Percentiles rank a stretch among this genome's conserved stretches.
These are phyloP conservation scores for Phytophthora megakarya DNA, from an alignment of 352 stramenopile species.

Conservation along the genomic window DNA sequence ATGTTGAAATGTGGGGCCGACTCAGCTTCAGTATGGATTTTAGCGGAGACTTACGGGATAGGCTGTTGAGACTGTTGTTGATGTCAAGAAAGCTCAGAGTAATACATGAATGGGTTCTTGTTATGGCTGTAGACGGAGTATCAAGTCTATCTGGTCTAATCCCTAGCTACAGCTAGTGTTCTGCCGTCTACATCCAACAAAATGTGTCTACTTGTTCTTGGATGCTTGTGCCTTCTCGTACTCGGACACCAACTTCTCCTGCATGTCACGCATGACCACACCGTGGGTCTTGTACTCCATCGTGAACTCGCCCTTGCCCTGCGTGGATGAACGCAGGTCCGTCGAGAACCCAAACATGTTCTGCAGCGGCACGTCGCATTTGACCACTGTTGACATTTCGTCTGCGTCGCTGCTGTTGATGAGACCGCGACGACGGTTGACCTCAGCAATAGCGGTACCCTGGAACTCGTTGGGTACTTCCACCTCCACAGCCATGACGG, in stretches of 20 bases:
- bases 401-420: constrained; percentile 97
- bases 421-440: constrained; percentile 95
- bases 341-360: constrained; percentile 99
- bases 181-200: constrained; percentile 7
- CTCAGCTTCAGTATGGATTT: constrained; percentile 2
- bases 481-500: constrained; percentile 96
- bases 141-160: constrained; percentile 29
- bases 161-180: constrained; percentile 17
- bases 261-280: constrained; percentile 91
- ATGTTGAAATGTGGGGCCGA: constrained; percentile 16
- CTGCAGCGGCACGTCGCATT: constrained; percentile 95
- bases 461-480: constrained; percentile 96
- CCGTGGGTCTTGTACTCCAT: constrained; percentile 99
- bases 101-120: constrained; percentile 25
- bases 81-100: background rate
- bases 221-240: constrained; percentile 88
- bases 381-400: constrained; percentile 93
- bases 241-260: constrained; percentile 95
- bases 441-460: constrained; percentile 92
- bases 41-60: background rate
- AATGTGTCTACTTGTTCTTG: constrained; percentile 73
- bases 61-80: background rate
- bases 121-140: constrained; percentile 7
- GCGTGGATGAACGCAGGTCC: constrained; percentile 94
- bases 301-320: constrained; percentile 99